Percentiles rank a stretch among this genome's conserved stretches.
phyloP scores from a whole-genome alignment of 2,329 filamentous ascomycete genomes.

The Sporothrix phasma region DNA sequence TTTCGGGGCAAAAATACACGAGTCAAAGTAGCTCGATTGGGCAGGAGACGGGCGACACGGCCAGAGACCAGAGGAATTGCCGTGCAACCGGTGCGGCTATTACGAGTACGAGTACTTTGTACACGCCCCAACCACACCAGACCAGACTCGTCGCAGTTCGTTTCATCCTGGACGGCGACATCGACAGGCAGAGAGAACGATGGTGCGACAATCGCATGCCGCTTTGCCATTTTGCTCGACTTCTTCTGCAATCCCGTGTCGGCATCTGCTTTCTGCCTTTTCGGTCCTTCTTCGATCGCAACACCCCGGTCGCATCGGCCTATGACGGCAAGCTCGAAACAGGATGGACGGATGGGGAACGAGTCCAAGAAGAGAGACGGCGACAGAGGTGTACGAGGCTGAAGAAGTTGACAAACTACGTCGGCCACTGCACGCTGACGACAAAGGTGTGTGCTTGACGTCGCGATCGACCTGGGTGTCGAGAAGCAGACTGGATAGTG shows the following conservation, averaged over 20 bases:
- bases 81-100: background rate
- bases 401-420: background rate
- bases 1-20: no score
- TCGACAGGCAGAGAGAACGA: background rate
- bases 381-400: no score
- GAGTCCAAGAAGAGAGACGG: no score
- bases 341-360: background rate
- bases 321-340: background rate
- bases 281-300: background rate
- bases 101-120: no score
- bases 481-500: no score
- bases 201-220: background rate
- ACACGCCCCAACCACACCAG: background rate
- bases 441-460: background rate
- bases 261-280: background rate
- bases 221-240: background rate
- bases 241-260: background rate
- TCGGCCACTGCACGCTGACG: background rate
- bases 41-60: no score
- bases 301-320: background rate
- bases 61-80: background rate
- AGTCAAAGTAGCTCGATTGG: no score
- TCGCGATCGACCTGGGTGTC: constrained; percentile 1
- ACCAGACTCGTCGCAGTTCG: background rate
- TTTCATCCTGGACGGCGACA: background rate